These are phyloP conservation scores for Globisporangium recalcitrans DNA, from an alignment of 352 stramenopile genomes.

Conservation along the genomic window DNA sequence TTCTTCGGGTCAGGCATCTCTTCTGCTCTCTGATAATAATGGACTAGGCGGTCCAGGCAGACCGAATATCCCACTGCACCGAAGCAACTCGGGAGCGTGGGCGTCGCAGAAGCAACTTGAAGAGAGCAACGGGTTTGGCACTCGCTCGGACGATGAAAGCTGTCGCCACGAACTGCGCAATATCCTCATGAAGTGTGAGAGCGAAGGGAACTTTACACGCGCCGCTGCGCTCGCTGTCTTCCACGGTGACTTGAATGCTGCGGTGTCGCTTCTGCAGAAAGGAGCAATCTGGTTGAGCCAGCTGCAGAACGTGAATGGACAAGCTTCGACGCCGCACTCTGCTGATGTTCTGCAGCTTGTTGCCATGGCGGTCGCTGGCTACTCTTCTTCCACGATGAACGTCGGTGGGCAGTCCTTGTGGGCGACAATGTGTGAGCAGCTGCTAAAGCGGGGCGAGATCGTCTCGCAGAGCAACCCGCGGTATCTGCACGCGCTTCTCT, in stretches of 20 bases:
- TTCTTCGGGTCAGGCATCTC: background rate
- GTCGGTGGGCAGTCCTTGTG: constrained; percentile 51
- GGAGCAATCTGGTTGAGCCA: constrained; percentile 62
- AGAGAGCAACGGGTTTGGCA: constrained; percentile 34
- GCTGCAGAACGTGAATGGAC: constrained; percentile 35
- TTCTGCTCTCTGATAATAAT: constrained; percentile 14
- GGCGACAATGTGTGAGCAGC: constrained; percentile 71
- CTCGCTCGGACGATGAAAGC: constrained; percentile 49
- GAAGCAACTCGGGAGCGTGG: constrained; percentile 66
- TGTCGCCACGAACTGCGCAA: constrained; percentile 49
- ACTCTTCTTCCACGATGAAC: constrained; percentile 49
- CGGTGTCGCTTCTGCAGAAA: constrained; percentile 65
- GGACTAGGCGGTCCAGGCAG: constrained; percentile 26
- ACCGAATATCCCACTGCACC: constrained; percentile 36
- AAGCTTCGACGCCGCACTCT: constrained; percentile 32
- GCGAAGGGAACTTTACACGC: constrained; percentile 58
- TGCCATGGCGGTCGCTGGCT: constrained; percentile 83
- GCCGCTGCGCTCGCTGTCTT: constrained; percentile 78
- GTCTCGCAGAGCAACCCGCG: constrained; percentile 49
- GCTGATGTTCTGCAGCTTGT: constrained; percentile 84
- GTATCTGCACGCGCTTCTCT: constrained; percentile 79
- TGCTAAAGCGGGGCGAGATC: constrained; percentile 75
- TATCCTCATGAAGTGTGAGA: constrained; percentile 56
- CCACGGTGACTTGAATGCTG: constrained; percentile 68
- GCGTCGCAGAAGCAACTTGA: constrained; percentile 55